Conservation (phyloP, 192 early-diverging fungal species). For the Dimargaris xerosporica region DNA sequence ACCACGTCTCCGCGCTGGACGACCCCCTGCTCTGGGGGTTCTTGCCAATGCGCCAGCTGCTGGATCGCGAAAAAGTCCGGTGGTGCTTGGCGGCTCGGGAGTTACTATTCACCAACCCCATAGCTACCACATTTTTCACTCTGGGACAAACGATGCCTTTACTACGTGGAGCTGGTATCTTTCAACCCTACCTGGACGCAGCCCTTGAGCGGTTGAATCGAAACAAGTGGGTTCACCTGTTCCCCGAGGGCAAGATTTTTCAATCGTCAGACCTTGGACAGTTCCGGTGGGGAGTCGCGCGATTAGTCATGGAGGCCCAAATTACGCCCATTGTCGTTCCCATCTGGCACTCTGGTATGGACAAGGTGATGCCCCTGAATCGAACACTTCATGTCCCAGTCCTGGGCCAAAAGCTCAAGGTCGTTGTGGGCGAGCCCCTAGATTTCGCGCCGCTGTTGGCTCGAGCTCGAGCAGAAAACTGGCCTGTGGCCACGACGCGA, state of each 20-base stretch:
- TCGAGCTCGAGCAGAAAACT: slow-evolving; percentile 1
- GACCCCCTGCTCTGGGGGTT: slow-evolving; percentile 65
- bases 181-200: slow-evolving; percentile 71
- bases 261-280: slow-evolving; percentile 35
- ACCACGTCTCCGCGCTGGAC: slow-evolving; percentile 25
- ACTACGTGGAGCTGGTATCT: slow-evolving; percentile 67
- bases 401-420: neutral
- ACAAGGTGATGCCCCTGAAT: slow-evolving; percentile 18
- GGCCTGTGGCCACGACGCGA: neutral
- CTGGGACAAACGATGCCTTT: slow-evolving; percentile 71
- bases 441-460: neutral
- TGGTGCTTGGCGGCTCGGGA: slow-evolving; percentile 84
- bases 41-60: slow-evolving; percentile 38
- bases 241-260: slow-evolving; percentile 67
- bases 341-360: slow-evolving; percentile 46
- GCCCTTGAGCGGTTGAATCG: slow-evolving; percentile 49
- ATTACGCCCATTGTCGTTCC: slow-evolving; percentile 54
- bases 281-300: slow-evolving; percentile 79
- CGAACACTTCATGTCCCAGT: neutral
- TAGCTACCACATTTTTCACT: slow-evolving; percentile 42
- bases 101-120: slow-evolving; percentile 59
- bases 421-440: slow-evolving; percentile 1
- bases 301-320: slow-evolving; percentile 68
- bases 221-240: slow-evolving; percentile 78
- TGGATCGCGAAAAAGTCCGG: slow-evolving; percentile 35